Conservation (phyloP, 1,284 basidiomycete genomes). For the Wallemia hederae region DNA sequence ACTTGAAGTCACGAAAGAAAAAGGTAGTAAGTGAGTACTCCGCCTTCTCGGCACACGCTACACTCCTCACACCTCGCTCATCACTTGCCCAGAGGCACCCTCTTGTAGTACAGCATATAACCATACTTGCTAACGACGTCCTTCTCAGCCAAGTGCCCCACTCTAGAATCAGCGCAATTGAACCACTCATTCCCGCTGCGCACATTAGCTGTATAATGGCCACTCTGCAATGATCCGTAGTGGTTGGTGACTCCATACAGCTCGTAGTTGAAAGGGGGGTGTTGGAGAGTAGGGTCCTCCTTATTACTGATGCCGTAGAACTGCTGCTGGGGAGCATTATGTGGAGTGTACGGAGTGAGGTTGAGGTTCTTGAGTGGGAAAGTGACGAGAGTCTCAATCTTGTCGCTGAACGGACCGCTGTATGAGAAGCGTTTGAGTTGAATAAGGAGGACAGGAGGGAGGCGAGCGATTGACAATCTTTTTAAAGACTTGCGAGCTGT, state of each 20-base stretch:
- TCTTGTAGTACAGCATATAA: background rate
- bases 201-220: slow-evolving; percentile 4
- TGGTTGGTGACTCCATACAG: slow-evolving; percentile 15
- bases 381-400: slow-evolving; percentile 64
- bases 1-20: too few relatives aligned
- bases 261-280: slow-evolving; percentile 16
- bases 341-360: slow-evolving; percentile 69
- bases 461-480: slow-evolving; percentile 52
- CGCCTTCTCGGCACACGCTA: too few relatives aligned
- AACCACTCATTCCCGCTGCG: slow-evolving; percentile 5
- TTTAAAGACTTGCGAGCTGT: slow-evolving; percentile 52
- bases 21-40: too few relatives aligned
- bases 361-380: slow-evolving; percentile 63
- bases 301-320: background rate
- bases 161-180: slow-evolving; percentile 5
- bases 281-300: background rate
- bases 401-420: slow-evolving; percentile 78
- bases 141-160: slow-evolving; percentile 4
- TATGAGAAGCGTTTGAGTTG: slow-evolving; percentile 88
- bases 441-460: slow-evolving; percentile 79
- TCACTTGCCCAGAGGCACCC: background rate
- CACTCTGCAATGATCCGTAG: slow-evolving; percentile 13
- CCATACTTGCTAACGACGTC: background rate
- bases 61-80: too few relatives aligned
- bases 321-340: background rate